Evolutionary conservation across 2,329 filamentous ascomycete genomes (phyloP), one percentile per base, ranked within the genome.

Genomic region (Ploettnerulaceae sp.): DNA sequence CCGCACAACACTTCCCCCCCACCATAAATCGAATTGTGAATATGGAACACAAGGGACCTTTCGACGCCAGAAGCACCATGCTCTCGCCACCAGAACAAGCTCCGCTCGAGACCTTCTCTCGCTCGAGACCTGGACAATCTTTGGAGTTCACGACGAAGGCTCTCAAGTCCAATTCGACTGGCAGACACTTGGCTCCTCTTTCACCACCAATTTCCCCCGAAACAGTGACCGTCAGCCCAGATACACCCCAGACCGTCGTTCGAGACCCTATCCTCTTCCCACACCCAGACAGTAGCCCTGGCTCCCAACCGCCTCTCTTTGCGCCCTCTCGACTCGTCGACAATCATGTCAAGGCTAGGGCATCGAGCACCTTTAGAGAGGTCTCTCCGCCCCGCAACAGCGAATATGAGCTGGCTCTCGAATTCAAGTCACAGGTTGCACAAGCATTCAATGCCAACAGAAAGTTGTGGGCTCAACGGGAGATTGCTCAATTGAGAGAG

Each of bases 31-130:
- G 43, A 41, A 31, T 50, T 12, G 47, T 48, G 41, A 57, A 51
- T 24, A 58, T 60, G 55, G 50, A 57, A 12, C 54, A 37, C 40
- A 57, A 60, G 35, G 47, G 48, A 34, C 47, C 46, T 26, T 57
- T 60, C 47, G 52, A 58, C 9, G 49, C 56, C 22, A 42, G 51
- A 42, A 69, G 73, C 66, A 80, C 69, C 51, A 67, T 82, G 48
- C 80, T 82, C 73, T 82, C 79, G 17, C 79, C 79, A 24, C 79
- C 79, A 17, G 78, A 81, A 28, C 68, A 69, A n/a, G 61, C 70
- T 25, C 71, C 69, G 38, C 64, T 69, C 29, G 77, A 82, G 53
- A 77, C 64, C 56, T 82, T 81, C 61, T 29, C 46, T 15, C 47
- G 28, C 15, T 31, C 46, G 15, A 29, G 47, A 21, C 51, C 36